Base-by-base conservation (phyloP, 2,329 filamentous ascomycete species). In the Pseudogymnoascus sp. region DNA sequence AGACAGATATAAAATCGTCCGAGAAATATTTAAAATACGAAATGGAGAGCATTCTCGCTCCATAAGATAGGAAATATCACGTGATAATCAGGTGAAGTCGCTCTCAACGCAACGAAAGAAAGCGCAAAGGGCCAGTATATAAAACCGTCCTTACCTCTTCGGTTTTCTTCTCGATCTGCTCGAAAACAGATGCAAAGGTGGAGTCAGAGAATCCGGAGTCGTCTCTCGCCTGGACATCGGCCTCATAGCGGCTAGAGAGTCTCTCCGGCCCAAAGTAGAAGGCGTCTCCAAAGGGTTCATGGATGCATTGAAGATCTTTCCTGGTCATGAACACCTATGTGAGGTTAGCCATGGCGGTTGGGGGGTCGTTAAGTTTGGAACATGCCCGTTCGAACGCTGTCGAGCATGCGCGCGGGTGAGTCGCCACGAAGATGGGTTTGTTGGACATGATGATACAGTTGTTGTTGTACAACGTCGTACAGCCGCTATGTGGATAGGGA, bases 221-320 rank as follows among this genome's bases (percentile, higher is more conserved):
- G 63, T 79, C 71, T 64, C 86, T 80, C 36, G 77, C 75, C 42
- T 77, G 76, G 61, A 76, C 76, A 68, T 96, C 90, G 51, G 88
- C 75, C 72, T 87, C 87, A 73, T 91, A 99, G 71, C 95, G 86
- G 62, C 84, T 79, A 71, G 89, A 87, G 69, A 97, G 82, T 69
- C 91, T 84, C 78, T 99, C 95, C 5, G 93, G 93, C 62, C 95
- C 93, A 73, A 89, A 97, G 79, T 97, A 97, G 74, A 93, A 97
- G 66, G 93, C 90, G 77, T 97, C 95, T 62, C 93, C 93, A 77
- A 97, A 97, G 4, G 95, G 95, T 79, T 99, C 95, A 76, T 97
- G 95, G 70, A 95, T 82, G 74, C 91, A 96, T 71, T 88, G 82
- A 65, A 97, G 83, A 72, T 96, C 88, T 70, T 85, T 84, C 69